phyloP scores from a whole-genome alignment of 169 alveolate species.

The Neospora caninum region DNA sequence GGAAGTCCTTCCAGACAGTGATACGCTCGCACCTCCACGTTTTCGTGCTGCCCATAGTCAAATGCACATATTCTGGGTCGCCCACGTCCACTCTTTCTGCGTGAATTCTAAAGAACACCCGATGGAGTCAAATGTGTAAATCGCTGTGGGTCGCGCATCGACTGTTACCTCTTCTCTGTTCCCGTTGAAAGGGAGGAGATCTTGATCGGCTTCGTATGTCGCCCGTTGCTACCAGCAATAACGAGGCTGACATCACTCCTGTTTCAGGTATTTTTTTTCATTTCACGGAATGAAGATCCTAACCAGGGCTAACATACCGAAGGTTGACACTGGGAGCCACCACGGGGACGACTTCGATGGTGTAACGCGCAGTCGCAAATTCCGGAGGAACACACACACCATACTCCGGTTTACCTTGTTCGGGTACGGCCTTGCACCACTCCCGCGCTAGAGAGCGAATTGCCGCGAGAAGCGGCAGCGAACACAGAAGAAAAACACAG shows the following conservation, averaged over 20 bases:
- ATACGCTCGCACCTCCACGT: constrained; percentile 88
- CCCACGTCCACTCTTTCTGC: constrained; percentile 84
- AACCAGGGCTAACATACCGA: constrained; percentile 43
- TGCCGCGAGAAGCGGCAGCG: neutral
- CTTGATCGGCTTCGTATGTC: constrained; percentile 82
- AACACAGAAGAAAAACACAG: neutral
- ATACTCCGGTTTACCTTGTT: constrained; percentile 83
- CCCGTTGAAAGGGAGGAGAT: constrained; percentile 81
- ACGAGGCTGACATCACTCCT: constrained; percentile 78
- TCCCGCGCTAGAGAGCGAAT: constrained; percentile 65
- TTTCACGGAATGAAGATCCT: neutral
- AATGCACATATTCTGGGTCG: constrained; percentile 82
- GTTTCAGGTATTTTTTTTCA: neutral
- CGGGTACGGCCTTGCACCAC: constrained; percentile 89
- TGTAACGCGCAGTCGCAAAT: constrained; percentile 82
- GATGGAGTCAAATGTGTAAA: constrained; percentile 51
- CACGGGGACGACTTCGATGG: constrained; percentile 84
- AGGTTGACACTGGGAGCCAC: constrained; percentile 79
- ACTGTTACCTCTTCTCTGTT: constrained; percentile 78
- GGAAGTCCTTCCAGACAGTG: constrained; percentile 84
- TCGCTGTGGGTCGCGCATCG: constrained; percentile 68
- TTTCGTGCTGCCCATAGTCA: constrained; percentile 79
- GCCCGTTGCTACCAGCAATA: constrained; percentile 77
- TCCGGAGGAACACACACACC: constrained; percentile 89
- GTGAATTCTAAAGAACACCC: constrained; percentile 64